Conservation (phyloP, 441 rosid genomes). For the Gossypium davidsonii region DNA sequence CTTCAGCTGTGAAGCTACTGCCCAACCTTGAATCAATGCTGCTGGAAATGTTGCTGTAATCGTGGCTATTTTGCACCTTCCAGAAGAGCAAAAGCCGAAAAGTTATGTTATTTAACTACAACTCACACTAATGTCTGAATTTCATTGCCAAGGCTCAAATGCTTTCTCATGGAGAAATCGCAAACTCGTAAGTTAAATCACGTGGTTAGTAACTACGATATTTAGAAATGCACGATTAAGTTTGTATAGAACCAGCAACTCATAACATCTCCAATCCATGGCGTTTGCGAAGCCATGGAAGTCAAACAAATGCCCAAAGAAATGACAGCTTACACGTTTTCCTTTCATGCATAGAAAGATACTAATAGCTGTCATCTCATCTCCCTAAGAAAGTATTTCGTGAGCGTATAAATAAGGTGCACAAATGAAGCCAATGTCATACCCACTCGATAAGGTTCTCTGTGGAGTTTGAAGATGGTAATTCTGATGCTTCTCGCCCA, state of each 20-base stretch:
- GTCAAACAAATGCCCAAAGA: background rate
- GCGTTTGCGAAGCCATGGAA: background rate
- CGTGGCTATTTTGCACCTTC: constrained; percentile 59
- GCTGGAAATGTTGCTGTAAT: constrained; percentile 37
- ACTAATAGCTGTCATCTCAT: background rate
- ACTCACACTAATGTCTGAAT: background rate
- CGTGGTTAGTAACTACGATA: background rate
- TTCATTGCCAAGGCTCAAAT: background rate
- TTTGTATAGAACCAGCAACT: background rate
- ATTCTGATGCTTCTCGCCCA: constrained; percentile 56
- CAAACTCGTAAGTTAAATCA: background rate
- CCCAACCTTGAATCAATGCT: constrained; percentile 54
- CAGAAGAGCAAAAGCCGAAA: background rate
- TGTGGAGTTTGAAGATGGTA: constrained; percentile 44
- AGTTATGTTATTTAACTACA: background rate
- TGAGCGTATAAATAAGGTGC: background rate
- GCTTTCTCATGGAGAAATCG: background rate
- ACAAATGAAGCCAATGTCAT: constrained; percentile 17
- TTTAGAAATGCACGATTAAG: background rate
- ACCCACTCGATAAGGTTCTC: constrained; percentile 77
- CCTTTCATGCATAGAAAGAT: background rate
- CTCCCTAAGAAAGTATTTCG: background rate
- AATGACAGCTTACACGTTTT: background rate
- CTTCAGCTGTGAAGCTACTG: constrained; percentile 52
- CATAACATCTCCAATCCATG: background rate